Evolutionary conservation across 2,329 filamentous ascomycete genomes (phyloP), one percentile per base, ranked within the genome.

Genomic region (Chaetomium strumarium): DNA sequence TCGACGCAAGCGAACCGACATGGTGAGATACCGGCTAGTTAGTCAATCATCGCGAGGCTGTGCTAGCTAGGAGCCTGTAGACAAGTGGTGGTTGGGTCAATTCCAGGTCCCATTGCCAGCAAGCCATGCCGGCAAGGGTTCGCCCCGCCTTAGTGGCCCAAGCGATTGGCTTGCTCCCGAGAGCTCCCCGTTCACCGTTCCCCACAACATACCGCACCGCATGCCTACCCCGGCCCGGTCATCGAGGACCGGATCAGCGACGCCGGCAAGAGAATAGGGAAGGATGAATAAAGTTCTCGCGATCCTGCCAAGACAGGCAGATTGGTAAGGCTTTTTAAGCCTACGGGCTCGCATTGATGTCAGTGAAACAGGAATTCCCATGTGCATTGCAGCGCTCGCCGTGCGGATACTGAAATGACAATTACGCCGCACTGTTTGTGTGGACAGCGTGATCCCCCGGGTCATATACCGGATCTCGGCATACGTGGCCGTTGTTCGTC

Each of bases 161-260:
- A 58, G 56, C 63, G 64, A 68, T 69, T 68, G 66, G 66, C 56
- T 33, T 41, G 58, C 58, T 62, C 63, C 62, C 66, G 67, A 69
- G 60, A 57, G 46, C 50, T 43, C 41, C 42, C 46, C 43, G 49
- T 12, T 31, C 16, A 40, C 36, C 38, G 38, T 41, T 40, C 46
- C 54, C 53, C 48, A 34, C 53, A 54, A 17, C 44, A 16, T 37
- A 20, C 17, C 33, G 36, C 48, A 42, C 31, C 34, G 49, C 48
- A 45, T 30, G 31, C 48, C 40, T 4, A 24, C 24, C 24, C 24
- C 24, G 24, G 24, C 24, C 24, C 24, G 7, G 24, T 52, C 51
- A 47, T 17, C 29, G 42, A 48, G 33, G 48, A 50, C 39, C 55
- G 42, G n/a, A 47, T 42, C 29, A 42, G 55, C 41, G 47, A 51